Base-by-base conservation (phyloP, 805 yeast genomes). In the Cyberlindnera samutprakarnensis region DNA sequence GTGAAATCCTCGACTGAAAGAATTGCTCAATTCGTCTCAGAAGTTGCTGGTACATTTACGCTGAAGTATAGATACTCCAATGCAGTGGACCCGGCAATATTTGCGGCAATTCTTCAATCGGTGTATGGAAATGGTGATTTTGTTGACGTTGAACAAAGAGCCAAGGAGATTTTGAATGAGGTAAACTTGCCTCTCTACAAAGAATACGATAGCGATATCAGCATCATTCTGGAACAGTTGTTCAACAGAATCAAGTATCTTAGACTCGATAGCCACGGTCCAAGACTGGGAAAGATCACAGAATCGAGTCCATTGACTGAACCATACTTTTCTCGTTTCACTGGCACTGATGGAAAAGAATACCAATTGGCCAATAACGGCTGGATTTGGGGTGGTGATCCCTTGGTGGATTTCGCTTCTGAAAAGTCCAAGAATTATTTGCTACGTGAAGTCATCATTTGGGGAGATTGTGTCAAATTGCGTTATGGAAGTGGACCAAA, bases 321-420 rank as follows among this genome's bases (percentile, higher is more conserved):
- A 56, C 77, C 88, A 5, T 90, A 90, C 56, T 90, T 92, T 55
- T 86, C 96, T 2, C 64, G 87, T 37, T 74, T 88, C 44, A 53
- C 44, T 3, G 54, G 59, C 0, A 51, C 51, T 3, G 62, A 64
- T 29, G 90, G 87, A 3, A 64, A 68, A 23, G 61, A 67, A 1
- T 78, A 77, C 61, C 78, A 83, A 7, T 62, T 90, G 37, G 97
- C 95, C 4, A 92, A 92, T 52, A 90, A 92, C 50, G 98, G 98
- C 28, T 90, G 97, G 96, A 86, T 92, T 35, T 90, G 98, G 98
- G 88, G 85, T 32, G 96, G 95, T 9, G 78, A 90, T 44, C 96
- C 97, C 2, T 59, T 88, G 36, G 80, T 85, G 3, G 97, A 90
- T 59, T 90, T 90, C 68, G 98, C 97, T 0, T 81, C 95, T 0